These are phyloP conservation scores for Xylaria sp. DNA, from an alignment of 2,329 filamentous ascomycete species.

Conservation along the genomic window DNA sequence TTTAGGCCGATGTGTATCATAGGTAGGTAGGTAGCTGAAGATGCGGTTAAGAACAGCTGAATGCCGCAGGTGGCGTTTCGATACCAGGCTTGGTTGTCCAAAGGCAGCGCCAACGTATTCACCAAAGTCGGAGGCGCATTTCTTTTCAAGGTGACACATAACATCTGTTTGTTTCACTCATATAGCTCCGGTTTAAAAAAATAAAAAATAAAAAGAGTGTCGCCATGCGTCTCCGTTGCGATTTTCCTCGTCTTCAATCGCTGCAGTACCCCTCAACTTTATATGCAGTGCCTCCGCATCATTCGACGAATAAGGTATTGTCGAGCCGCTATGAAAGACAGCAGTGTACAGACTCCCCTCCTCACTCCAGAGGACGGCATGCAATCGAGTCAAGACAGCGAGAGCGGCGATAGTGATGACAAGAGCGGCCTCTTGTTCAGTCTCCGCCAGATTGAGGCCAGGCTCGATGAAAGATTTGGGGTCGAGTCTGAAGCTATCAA, in stretches of 20 bases:
- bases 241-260: not conserved
- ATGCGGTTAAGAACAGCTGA: not conserved
- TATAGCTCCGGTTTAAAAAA: not conserved
- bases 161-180: not conserved
- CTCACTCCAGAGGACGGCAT: not conserved
- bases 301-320: not conserved
- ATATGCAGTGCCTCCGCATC: not conserved
- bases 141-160: not conserved
- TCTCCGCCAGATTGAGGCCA: slow-evolving; percentile 25
- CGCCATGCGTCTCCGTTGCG: too few species aligned
- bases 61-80: slow-evolving; percentile 8
- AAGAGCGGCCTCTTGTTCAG: slow-evolving; percentile 15
- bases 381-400: not conserved
- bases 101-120: not conserved
- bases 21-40: not conserved
- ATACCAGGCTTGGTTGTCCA: not conserved
- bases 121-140: not conserved
- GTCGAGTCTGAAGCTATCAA: slow-evolving; percentile 55
- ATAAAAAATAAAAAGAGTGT: not conserved
- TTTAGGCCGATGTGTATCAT: not conserved
- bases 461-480: slow-evolving; percentile 52
- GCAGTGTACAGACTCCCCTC: not conserved
- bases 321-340: slow-evolving; percentile 14
- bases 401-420: not conserved
- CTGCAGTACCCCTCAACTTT: not conserved